Evolutionary conservation across 148 eudicot species (phyloP).

Genomic region (Nyssa sinensis): DNA sequence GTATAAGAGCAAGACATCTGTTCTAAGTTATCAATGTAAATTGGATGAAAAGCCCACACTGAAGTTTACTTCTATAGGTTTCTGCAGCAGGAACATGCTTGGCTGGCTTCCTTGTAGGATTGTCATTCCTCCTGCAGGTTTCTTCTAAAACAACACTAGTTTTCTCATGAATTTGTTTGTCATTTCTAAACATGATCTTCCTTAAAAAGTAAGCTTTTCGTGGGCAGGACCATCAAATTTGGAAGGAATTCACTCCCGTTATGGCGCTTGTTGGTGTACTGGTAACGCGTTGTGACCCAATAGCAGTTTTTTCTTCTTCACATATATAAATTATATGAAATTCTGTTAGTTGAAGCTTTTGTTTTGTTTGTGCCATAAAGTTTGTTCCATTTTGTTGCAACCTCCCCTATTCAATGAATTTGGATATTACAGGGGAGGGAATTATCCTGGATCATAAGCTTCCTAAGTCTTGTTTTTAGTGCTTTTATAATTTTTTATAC

Average conservation of each 20-base stretch:
- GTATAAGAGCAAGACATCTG: slow-evolving; percentile 22
- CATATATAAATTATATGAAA: not conserved
- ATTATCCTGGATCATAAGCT: too few species aligned
- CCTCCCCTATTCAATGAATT: too few species aligned
- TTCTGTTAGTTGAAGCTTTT: too few species aligned
- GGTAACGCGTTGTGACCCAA: slow-evolving; percentile 48
- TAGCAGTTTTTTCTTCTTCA: not conserved
- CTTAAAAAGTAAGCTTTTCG: slow-evolving; percentile 2
- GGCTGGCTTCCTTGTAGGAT: slow-evolving; percentile 59
- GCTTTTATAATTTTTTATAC: too few species aligned
- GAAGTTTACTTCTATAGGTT: slow-evolving; percentile 42
- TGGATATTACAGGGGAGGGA: too few species aligned
- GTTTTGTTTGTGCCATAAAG: too few species aligned
- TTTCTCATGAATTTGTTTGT: not conserved
- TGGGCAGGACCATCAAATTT: slow-evolving; percentile 52
- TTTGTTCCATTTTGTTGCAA: too few species aligned
- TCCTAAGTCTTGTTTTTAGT: too few species aligned
- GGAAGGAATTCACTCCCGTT: slow-evolving; percentile 45
- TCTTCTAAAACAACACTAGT: not conserved
- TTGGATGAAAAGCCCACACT: not conserved
- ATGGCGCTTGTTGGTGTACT: slow-evolving; percentile 69
- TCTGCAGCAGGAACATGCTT: slow-evolving; percentile 89
- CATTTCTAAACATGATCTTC: not conserved
- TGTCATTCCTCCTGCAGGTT: slow-evolving; percentile 82
- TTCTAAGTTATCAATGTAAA: not conserved